Evolutionary conservation across 768 basidiomycete species (phyloP).

Genomic region (Tylopilus sp.): DNA sequence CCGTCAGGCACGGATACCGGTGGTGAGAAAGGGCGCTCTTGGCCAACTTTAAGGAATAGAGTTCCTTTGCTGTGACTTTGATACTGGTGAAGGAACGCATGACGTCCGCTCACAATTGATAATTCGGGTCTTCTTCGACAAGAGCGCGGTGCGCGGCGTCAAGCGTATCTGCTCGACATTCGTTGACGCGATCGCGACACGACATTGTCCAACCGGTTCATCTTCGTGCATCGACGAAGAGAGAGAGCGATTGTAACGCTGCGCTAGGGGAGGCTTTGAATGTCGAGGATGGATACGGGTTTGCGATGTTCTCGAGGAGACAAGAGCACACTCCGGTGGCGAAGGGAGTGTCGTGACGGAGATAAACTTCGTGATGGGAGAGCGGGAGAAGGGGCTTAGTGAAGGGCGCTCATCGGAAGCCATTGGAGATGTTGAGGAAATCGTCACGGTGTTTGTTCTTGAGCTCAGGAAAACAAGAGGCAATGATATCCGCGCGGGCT

Average conservation of each 20-base stretch:
- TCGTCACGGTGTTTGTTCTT: background rate
- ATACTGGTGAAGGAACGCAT: constrained; percentile 28
- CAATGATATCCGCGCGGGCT: too few species aligned
- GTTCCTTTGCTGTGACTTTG: constrained; percentile 22
- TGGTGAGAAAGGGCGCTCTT: constrained; percentile 25
- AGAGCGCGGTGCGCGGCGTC: constrained; percentile 26
- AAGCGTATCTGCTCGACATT: constrained; percentile 19
- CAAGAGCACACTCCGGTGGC: constrained; percentile 32
- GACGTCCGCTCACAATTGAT: background rate
- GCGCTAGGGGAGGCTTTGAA: constrained; percentile 30
- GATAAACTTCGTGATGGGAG: too few species aligned
- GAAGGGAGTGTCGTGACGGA: background rate
- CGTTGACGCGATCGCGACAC: constrained; percentile 25
- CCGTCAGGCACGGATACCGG: too few species aligned
- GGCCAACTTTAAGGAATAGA: constrained; percentile 29
- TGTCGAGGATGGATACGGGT: constrained; percentile 45
- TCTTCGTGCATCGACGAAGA: constrained; percentile 37
- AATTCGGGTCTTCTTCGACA: constrained; percentile 13
- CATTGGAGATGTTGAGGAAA: background rate
- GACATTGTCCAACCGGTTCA: constrained; percentile 51
- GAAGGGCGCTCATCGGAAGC: too few species aligned
- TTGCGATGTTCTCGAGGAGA: constrained; percentile 43
- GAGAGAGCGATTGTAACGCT: constrained; percentile 13
- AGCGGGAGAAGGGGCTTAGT: too few species aligned
- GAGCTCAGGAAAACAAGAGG: background rate